Evolutionary conservation across 2,329 filamentous ascomycete genomes (phyloP).

Genomic region (Claviceps humidiphila): DNA sequence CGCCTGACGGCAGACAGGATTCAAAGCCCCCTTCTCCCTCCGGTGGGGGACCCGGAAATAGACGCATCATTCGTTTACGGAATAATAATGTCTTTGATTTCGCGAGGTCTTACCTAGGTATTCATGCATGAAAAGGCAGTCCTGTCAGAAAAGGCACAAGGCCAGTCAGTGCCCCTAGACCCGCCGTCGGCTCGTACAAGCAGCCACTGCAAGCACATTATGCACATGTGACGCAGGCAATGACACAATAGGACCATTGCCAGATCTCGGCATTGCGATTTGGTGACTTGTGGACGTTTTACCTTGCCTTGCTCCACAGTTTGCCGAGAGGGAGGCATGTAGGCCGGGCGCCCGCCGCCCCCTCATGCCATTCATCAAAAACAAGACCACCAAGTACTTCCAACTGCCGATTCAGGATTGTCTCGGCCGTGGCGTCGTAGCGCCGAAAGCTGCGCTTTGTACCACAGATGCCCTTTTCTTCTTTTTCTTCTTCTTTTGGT

Average conservation of each 20-base stretch:
- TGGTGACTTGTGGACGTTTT: background rate
- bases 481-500: background rate
- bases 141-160: no score
- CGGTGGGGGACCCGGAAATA: background rate
- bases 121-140: no score
- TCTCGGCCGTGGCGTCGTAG: background rate
- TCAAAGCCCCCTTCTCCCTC: background rate
- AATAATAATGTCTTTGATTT: background rate
- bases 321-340: background rate
- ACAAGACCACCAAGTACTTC: background rate
- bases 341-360: background rate
- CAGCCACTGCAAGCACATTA: no score
- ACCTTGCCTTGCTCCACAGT: background rate
- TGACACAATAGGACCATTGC: background rate
- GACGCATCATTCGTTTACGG: background rate
- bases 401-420: background rate
- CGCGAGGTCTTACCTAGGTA: background rate
- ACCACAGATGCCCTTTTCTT: background rate
- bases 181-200: no score
- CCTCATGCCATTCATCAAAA: background rate
- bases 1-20: background rate
- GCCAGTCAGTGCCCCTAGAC: no score
- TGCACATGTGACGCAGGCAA: no score
- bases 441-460: background rate
- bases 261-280: conserved; percentile 3